These are phyloP conservation scores for Xylaria sp. DNA, from an alignment of 495 filamentous ascomycete species.

Conservation along the genomic window DNA sequence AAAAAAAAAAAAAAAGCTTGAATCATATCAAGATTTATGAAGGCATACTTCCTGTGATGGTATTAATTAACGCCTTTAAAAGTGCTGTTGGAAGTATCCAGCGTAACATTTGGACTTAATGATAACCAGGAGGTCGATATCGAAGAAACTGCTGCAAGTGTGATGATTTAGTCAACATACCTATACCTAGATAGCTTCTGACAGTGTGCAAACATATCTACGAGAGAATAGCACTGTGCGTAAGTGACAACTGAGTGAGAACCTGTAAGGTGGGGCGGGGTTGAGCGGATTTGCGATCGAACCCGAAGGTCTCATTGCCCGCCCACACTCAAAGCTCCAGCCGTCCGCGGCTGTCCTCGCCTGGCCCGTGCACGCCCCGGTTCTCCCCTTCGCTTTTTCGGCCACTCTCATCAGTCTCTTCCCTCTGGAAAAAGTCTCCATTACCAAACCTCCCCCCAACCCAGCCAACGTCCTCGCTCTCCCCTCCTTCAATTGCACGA, in stretches of 20 bases:
- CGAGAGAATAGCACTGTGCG: neutral
- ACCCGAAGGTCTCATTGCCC: neutral
- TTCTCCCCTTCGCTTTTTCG: slow-evolving; percentile 37
- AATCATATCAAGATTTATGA: neutral
- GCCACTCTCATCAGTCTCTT: slow-evolving; percentile 34
- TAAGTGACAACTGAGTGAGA: neutral
- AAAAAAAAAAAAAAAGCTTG: neutral
- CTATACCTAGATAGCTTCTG: too few relatives aligned
- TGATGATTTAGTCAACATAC: too few relatives aligned
- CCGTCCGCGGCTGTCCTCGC: neutral
- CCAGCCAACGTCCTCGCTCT: slow-evolving; percentile 47
- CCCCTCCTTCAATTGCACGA: slow-evolving; percentile 59
- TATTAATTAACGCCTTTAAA: neutral
- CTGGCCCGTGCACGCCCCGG: slow-evolving; percentile 28
- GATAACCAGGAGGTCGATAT: neutral
- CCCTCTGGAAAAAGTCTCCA: slow-evolving; percentile 43
- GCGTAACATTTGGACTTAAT: neutral
- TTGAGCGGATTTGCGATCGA: slow-evolving; percentile 5
- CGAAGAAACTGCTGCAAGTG: neutral
- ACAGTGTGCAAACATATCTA: neutral
- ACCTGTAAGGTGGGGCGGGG: neutral
- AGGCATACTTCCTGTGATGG: neutral
- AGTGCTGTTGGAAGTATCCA: neutral
- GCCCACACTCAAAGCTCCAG: slow-evolving; percentile 10
- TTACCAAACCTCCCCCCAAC: slow-evolving; percentile 36